phyloP scores from a whole-genome alignment of 768 basidiomycete species.

The Chlorophyllum brunneum region DNA sequence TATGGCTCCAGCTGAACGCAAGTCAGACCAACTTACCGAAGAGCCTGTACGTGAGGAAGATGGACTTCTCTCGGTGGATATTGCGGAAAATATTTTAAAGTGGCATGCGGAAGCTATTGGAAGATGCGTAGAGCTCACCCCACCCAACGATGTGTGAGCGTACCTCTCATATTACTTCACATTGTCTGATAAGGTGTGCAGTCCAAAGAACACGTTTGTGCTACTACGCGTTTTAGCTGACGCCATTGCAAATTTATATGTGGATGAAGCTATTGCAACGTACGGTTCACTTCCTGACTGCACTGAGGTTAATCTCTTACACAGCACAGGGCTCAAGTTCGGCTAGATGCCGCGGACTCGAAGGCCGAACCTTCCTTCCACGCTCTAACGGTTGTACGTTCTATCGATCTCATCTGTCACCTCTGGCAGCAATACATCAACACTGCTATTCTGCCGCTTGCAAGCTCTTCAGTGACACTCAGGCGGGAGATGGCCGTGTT shows the following conservation, averaged over 20 bases:
- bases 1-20: constrained; percentile 48
- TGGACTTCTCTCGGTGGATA: constrained; percentile 68
- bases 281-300: constrained; percentile 31
- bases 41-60: constrained; percentile 79
- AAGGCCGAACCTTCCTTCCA: constrained; percentile 81
- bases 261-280: constrained; percentile 93
- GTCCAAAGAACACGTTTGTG: constrained; percentile 85
- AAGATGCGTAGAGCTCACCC: constrained; percentile 86
- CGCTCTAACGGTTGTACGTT: constrained; percentile 57
- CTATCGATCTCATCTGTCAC: constrained; percentile 85
- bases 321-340: constrained; percentile 57
- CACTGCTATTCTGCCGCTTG: constrained; percentile 84
- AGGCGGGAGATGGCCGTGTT: constrained; percentile 91
- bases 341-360: constrained; percentile 68
- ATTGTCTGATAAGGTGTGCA: constrained; percentile 29
- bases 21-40: constrained; percentile 51
- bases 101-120: constrained; percentile 99
- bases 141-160: constrained; percentile 79
- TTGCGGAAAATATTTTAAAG: constrained; percentile 87
- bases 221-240: constrained; percentile 85
- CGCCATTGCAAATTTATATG: constrained; percentile 74
- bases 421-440: constrained; percentile 97
- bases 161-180: background rate
- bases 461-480: constrained; percentile 78
- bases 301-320: constrained; percentile 7